Evolutionary conservation across 129 eudicot genomes (phyloP).

Genomic region (Kitagawia praeruptora): DNA sequence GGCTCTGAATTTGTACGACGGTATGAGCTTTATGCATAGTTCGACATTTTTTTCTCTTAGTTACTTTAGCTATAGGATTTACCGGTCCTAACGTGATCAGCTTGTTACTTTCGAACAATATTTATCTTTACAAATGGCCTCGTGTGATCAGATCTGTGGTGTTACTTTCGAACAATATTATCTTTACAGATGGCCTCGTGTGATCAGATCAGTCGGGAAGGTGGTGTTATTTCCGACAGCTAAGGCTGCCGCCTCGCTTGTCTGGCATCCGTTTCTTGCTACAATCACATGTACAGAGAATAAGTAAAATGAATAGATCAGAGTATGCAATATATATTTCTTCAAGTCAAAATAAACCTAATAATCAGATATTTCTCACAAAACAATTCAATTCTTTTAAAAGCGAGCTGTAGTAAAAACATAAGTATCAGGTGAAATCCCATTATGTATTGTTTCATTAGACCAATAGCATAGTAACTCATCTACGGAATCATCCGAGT

Average conservation of each 20-base stretch:
- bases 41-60: no score
- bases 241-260: neutral
- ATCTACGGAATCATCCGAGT: neutral
- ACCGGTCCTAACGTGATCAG: no score
- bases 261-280: slow-evolving; percentile 2
- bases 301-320: neutral
- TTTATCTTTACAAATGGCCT: no score
- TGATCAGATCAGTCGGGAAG: no score
- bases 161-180: no score
- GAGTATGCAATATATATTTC: neutral
- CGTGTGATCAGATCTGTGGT: no score
- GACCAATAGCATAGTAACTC: neutral
- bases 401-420: neutral
- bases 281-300: neutral
- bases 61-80: no score
- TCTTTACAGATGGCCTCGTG: no score
- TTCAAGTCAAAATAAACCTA: neutral
- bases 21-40: neutral
- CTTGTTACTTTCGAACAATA: no score
- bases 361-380: neutral
- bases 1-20: neutral
- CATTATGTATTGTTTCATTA: neutral
- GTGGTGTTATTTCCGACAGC: slow-evolving; percentile 9
- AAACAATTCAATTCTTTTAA: neutral
- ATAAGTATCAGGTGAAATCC: neutral